A percentile compares a stretch with the other conserved stretches of the same genome.
These are phyloP conservation scores for Tillandsia fasciculata DNA, from an alignment of 176 grass and related monocot species.

Conservation along the genomic window DNA sequence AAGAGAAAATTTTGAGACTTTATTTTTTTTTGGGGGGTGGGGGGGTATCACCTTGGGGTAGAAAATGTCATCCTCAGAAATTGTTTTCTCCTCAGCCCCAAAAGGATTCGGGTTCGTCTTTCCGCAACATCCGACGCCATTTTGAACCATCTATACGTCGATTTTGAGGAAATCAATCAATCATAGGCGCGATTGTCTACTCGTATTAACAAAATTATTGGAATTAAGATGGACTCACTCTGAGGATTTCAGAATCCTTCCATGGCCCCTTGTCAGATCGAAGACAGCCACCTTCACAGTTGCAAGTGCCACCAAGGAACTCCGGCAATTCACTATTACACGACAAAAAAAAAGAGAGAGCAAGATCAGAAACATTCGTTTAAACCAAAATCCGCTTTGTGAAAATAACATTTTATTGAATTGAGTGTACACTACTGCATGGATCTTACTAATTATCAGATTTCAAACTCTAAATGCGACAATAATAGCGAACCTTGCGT, in stretches of 20 bases:
- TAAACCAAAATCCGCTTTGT: background rate
- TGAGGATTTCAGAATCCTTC: constrained; percentile 79
- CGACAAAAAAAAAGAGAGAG: background rate
- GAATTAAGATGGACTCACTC: constrained; percentile 24
- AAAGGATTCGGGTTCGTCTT: constrained; percentile 21
- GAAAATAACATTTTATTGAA: background rate
- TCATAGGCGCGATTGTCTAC: background rate
- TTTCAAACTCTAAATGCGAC: too few relatives aligned
- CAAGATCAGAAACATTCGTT: background rate
- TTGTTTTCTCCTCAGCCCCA: constrained; percentile 62
- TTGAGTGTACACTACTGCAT: background rate
- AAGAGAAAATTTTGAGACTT: background rate
- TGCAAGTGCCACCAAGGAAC: constrained; percentile 87
- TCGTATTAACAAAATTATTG: background rate
- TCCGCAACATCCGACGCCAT: constrained; percentile 53
- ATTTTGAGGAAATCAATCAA: background rate
- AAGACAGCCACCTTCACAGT: constrained; percentile 78
- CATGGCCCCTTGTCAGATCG: constrained; percentile 95
- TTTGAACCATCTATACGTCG: constrained; percentile 66
- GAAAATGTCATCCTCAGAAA: constrained; percentile 53
- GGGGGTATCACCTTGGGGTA: constrained; percentile 57
- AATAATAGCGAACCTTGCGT: constrained; percentile 52
- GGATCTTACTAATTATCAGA: too few relatives aligned
- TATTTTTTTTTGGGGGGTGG: background rate
- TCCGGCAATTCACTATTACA: constrained; percentile 65